Base-by-base conservation (phyloP, 208 protist genomes). In the Herpetomonas tarakana region DNA sequence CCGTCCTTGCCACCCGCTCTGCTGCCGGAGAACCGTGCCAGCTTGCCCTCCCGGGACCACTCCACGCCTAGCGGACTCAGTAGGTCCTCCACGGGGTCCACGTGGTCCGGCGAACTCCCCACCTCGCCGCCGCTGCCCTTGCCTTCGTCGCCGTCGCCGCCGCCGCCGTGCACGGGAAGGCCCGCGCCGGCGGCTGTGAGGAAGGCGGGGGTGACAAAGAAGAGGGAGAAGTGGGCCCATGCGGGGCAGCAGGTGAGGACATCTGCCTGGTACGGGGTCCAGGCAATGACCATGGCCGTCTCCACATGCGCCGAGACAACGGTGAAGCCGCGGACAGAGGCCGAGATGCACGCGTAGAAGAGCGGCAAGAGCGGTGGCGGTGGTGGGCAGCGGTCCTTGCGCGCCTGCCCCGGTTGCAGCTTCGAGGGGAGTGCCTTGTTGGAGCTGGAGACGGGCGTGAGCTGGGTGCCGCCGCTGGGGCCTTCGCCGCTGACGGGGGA, bases 261-360 rank as follows among this genome's bases (percentile, higher is more conserved):
- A 41, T 41, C 35, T 6, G 35, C 35, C 14, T 41, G 35, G 35
- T 41, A 41, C 35, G 35, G 14, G 35, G 35, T 41, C 35, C 35
- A 41, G 35, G 35, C 35, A 41, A 41, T 41, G 35, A 41, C 14
- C 35, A 41, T 41, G 35, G 35, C 35, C 35, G 35, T 41, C 35
- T 41, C 35, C 35, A 18, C 35, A 14, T 41, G 35, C 14, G 35
- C 35, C 6, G 35, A 41, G 14, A 41, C 35, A 6, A 41, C 35
- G 35, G 35, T 41, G 35, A 41, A 41, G 35, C 35, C 35, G 14
- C 35, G 35, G 35, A 41, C 14, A 41, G 35, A 41, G 35, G 35
- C 35, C 9, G 35, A 41, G 35, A 41, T 41, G 35, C 9, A 41
- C 35, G 6, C 9, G 35, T 18, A 14, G 35, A 41, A 14, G 9